Evolutionary conservation across 2,329 filamentous ascomycete genomes (phyloP).

Genomic region (Alternaria hordeiaustralica): DNA sequence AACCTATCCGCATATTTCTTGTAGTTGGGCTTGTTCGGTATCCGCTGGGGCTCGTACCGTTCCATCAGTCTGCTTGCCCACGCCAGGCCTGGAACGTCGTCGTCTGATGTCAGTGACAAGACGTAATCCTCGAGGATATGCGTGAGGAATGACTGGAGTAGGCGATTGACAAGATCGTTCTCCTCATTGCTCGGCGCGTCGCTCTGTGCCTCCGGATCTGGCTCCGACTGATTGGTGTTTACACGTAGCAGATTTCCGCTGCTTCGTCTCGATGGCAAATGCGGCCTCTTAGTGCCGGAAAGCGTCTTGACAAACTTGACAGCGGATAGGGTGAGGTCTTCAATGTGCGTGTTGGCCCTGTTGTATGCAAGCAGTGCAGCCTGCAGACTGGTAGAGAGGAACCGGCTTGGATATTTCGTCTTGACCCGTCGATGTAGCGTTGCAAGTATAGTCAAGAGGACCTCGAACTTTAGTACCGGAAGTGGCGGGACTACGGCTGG

Average conservation of each 20-base stretch:
- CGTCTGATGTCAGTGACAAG: slow-evolving; percentile 55
- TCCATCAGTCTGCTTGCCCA: slow-evolving; percentile 69
- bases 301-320: slow-evolving; percentile 75
- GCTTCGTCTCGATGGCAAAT: slow-evolving; percentile 65
- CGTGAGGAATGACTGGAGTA: slow-evolving; percentile 79
- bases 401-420: slow-evolving; percentile 78
- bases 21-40: slow-evolving; percentile 62
- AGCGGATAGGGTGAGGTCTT: slow-evolving; percentile 72
- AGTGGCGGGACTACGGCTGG: slow-evolving; percentile 45
- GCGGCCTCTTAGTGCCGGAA: slow-evolving; percentile 70
- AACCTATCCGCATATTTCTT: slow-evolving; percentile 69
- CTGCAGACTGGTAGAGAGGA: slow-evolving; percentile 77
- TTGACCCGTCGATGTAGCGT: slow-evolving; percentile 77
- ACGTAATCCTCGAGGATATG: slow-evolving; percentile 78
- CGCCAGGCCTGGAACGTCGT: slow-evolving; percentile 57
- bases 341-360: slow-evolving; percentile 59
- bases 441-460: slow-evolving; percentile 72
- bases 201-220: slow-evolving; percentile 63
- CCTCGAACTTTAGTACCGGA: slow-evolving; percentile 66
- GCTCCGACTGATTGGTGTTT: slow-evolving; percentile 47
- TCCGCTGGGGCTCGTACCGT: slow-evolving; percentile 68
- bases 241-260: slow-evolving; percentile 53
- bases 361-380: slow-evolving; percentile 73
- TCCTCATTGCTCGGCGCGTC: slow-evolving; percentile 60
- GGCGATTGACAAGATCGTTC: slow-evolving; percentile 64